Conservation (phyloP, 352 stramenopile species). For the Globisporangium orthogonon region DNA sequence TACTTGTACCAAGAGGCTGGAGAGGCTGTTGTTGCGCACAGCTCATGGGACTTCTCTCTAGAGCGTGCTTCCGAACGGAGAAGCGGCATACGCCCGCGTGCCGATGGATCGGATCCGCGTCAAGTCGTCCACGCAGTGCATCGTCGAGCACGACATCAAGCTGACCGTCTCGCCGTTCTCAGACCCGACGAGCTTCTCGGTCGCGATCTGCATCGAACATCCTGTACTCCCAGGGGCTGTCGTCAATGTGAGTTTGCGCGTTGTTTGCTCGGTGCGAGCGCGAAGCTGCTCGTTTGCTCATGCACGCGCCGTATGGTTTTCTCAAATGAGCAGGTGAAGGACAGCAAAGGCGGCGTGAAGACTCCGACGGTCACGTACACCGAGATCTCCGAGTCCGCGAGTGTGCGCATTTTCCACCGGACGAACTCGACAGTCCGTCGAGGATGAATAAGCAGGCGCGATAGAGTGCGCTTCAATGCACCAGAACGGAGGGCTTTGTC, state of each 20-base stretch:
- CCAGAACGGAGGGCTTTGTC: too few species aligned
- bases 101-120: constrained; percentile 16
- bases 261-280: neutral
- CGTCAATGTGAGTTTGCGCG: constrained; percentile 3
- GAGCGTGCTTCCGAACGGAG: constrained; percentile 35
- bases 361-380: constrained; percentile 15
- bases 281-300: neutral
- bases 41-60: constrained; percentile 3
- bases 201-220: constrained; percentile 35
- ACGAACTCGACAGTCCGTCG: constrained; percentile 29
- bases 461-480: neutral
- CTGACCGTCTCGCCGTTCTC: constrained; percentile 46
- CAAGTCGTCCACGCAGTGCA: constrained; percentile 13
- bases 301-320: neutral
- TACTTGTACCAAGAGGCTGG: too few species aligned
- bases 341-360: neutral
- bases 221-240: constrained; percentile 18
- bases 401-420: constrained; percentile 34
- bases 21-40: too few species aligned
- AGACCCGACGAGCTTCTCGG: constrained; percentile 35
- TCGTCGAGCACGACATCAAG: constrained; percentile 28
- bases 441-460: neutral
- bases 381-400: constrained; percentile 30
- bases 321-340: neutral
- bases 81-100: constrained; percentile 29